Percentiles rank a stretch among this genome's conserved stretches.
These are phyloP conservation scores for Solanum hybrid DNA, from an alignment of 305 asterid genomes.

Conservation along the genomic window DNA sequence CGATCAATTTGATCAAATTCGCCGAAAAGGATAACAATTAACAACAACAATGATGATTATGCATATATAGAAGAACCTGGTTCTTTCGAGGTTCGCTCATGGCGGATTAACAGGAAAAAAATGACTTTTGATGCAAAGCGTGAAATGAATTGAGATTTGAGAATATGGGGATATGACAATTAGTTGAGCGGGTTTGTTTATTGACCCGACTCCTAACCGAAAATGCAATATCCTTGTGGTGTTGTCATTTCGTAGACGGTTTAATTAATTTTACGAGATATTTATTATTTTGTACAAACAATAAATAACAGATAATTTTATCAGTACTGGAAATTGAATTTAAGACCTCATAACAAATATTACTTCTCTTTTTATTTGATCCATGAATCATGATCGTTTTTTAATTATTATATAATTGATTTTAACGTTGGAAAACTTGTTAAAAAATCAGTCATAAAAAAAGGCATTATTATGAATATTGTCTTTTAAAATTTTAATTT, in stretches of 20 bases:
- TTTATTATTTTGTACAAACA: too few species aligned
- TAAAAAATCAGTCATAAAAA: not conserved
- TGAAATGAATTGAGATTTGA: conserved; percentile 9
- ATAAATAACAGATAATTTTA: too few species aligned
- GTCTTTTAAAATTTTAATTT: too few species aligned
- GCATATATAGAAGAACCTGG: not conserved
- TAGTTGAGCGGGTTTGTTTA: not conserved
- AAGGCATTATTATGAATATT: not conserved
- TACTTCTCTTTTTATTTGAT: not conserved
- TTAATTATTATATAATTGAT: too few species aligned
- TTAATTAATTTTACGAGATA: not conserved
- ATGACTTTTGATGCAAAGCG: not conserved
- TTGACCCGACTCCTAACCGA: not conserved
- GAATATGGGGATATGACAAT: not conserved
- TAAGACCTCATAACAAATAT: not conserved
- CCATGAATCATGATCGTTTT: too few species aligned
- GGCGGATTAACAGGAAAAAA: not conserved
- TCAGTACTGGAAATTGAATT: too few species aligned
- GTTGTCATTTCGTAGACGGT: rapidly evolving
- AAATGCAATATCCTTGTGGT: not conserved
- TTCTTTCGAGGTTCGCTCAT: not conserved
- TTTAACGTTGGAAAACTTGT: too few species aligned
- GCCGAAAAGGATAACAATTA: not conserved
- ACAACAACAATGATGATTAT: not conserved
- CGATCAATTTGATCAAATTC: not conserved